Evolutionary conservation across 306 rosid genomes (phyloP).

Genomic region (Fragaria ananassa): DNA sequence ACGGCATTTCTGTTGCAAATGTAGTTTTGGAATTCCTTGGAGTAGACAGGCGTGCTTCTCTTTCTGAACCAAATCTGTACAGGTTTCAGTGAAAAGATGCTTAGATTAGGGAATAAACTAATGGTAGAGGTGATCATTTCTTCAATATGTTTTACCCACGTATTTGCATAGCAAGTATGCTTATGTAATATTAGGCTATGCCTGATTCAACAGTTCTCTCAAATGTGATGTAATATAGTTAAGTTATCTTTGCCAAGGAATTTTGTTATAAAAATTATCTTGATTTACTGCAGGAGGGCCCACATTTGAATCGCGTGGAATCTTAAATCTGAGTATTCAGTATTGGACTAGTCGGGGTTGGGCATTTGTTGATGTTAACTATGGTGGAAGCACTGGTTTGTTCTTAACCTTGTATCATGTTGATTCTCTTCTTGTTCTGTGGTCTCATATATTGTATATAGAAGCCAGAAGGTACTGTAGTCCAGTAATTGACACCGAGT

Average conservation of each 20-base stretch:
- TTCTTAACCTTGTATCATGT: constrained; percentile 21
- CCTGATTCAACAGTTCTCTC: background rate
- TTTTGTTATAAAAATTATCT: background rate
- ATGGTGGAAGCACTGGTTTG: constrained; percentile 99
- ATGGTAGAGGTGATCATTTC: background rate
- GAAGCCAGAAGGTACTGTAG: background rate
- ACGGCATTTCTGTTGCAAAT: background rate
- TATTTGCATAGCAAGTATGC: background rate
- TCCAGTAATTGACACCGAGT: background rate
- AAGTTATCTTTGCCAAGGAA: background rate
- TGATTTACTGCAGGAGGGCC: constrained; percentile 82
- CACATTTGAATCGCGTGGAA: constrained; percentile 71
- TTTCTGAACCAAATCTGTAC: background rate
- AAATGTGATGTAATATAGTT: background rate
- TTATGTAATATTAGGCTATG: background rate
- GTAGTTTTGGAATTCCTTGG: background rate
- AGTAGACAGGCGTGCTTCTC: background rate
- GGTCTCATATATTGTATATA: background rate
- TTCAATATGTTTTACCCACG: background rate
- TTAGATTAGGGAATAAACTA: background rate
- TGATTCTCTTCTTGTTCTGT: background rate
- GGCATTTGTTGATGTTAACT: constrained; percentile 85
- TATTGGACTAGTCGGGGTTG: constrained; percentile 96
- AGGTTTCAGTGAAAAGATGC: background rate
- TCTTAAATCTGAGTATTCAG: constrained; percentile 66